These are phyloP conservation scores for Nitzschia putrida DNA, from an alignment of 108 stramenopile species.

Conservation along the genomic window DNA sequence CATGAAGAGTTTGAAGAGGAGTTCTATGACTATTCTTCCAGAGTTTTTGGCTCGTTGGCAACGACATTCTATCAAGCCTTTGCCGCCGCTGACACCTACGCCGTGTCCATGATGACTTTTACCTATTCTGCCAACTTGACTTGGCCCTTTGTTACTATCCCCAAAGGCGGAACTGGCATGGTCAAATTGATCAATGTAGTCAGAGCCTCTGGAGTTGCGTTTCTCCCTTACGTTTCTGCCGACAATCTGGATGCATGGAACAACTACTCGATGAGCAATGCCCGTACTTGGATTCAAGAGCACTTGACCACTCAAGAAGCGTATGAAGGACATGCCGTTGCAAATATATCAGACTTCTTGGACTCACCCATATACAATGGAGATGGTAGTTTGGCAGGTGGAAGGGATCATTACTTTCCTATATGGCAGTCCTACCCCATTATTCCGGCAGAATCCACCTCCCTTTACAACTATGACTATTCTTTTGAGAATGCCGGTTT, in stretches of 20 bases:
- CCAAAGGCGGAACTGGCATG: background rate
- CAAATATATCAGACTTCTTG: too few relatives aligned
- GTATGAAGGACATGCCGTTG: conserved; percentile 1
- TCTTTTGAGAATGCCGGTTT: background rate
- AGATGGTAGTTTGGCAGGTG: background rate
- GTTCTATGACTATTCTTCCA: background rate
- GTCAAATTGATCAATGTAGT: background rate
- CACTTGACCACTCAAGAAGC: too few relatives aligned
- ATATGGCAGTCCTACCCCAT: conserved; percentile 32
- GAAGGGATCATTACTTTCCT: conserved; percentile 12
- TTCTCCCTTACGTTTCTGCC: too few relatives aligned
- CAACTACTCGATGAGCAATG: too few relatives aligned
- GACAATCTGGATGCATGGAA: too few relatives aligned
- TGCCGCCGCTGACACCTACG: background rate
- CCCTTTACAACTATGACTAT: conserved; percentile 11
- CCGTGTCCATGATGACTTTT: background rate
- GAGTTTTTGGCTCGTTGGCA: background rate
- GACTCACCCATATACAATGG: too few relatives aligned
- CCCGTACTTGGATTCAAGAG: too few relatives aligned
- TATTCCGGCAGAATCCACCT: background rate
- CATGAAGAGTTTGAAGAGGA: background rate
- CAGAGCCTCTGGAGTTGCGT: too few relatives aligned
- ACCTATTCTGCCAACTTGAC: background rate
- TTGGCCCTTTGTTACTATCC: conserved; percentile 18
- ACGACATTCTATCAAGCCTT: background rate